phyloP scores from a whole-genome alignment of 768 basidiomycete genomes.

The Tricholoma hemisulphureum region DNA sequence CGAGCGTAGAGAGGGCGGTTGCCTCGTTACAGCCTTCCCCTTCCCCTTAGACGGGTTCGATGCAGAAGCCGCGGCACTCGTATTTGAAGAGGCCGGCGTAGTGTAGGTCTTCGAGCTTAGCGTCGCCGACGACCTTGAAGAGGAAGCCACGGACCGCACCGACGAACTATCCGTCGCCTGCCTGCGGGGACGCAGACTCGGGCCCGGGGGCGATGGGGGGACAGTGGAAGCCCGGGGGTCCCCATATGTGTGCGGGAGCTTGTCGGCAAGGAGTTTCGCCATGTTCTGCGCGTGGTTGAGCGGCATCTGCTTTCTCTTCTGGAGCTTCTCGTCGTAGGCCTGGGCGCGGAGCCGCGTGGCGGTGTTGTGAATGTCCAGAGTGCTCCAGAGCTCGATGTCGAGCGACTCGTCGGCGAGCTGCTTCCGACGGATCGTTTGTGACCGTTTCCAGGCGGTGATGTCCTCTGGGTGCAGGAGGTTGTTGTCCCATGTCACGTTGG shows the following conservation, averaged over 20 bases:
- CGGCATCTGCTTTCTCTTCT: constrained; percentile 1
- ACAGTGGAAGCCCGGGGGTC: neutral
- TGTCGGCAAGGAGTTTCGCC: constrained; percentile 9
- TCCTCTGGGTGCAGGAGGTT: constrained; percentile 16
- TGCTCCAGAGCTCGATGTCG: constrained; percentile 39
- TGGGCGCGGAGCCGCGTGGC: constrained; percentile 43
- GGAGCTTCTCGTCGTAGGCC: constrained; percentile 46
- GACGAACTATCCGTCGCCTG: neutral
- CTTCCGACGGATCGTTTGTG: constrained; percentile 30
- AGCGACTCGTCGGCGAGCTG: constrained; percentile 28
- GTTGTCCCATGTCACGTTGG: constrained; percentile 54
- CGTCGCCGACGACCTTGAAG: neutral
- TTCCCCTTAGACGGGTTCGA: neutral
- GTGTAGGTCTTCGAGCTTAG: neutral
- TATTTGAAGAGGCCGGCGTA: neutral
- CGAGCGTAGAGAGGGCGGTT: neutral
- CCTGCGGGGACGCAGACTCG: neutral
- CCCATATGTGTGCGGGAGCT: neutral
- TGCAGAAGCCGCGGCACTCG: neutral
- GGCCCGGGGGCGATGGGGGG: neutral
- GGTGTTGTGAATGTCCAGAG: constrained; percentile 43
- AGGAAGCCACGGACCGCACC: neutral
- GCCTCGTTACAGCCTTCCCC: neutral
- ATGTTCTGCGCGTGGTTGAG: constrained; percentile 5
- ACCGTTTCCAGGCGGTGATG: constrained; percentile 30